These are phyloP conservation scores for Parietichytrium sp. DNA, from an alignment of 108 stramenopile genomes.

Conservation along the genomic window DNA sequence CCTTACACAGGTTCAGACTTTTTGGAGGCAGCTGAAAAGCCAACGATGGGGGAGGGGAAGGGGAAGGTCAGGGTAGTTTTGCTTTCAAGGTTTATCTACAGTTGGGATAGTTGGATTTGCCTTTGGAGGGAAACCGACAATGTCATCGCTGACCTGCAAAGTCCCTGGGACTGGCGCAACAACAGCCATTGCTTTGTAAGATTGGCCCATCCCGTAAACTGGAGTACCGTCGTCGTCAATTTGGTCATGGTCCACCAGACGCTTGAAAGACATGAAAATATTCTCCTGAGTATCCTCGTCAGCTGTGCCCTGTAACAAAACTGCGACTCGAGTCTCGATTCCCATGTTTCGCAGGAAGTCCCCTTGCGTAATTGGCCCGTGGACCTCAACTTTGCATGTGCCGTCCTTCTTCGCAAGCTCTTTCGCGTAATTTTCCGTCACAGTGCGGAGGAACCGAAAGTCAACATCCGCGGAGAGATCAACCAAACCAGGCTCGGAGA, in stretches of 20 bases:
- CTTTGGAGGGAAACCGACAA: too few relatives aligned
- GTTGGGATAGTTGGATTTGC: too few relatives aligned
- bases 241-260: constrained; percentile 78
- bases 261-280: constrained; percentile 74
- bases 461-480: constrained; percentile 98
- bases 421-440: constrained; percentile 53
- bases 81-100: too few relatives aligned
- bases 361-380: constrained; percentile 84
- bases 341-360: constrained; percentile 87
- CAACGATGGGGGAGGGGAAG: too few relatives aligned
- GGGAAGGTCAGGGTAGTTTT: too few relatives aligned
- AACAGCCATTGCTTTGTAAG: constrained; percentile 26
- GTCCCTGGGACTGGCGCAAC: too few relatives aligned
- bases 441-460: constrained; percentile 64
- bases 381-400: constrained; percentile 52
- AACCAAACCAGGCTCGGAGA: constrained; percentile 79
- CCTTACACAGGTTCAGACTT: too few relatives aligned
- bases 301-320: constrained; percentile 70
- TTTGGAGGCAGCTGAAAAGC: too few relatives aligned
- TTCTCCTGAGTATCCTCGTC: constrained; percentile 81
- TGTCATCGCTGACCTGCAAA: too few relatives aligned
- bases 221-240: constrained; percentile 71
- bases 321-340: constrained; percentile 71
- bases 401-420: constrained; percentile 46
- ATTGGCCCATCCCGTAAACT: constrained; percentile 47